Conservation (phyloP, 148 eudicot genomes). For the Vaccinium myrtillus region DNA sequence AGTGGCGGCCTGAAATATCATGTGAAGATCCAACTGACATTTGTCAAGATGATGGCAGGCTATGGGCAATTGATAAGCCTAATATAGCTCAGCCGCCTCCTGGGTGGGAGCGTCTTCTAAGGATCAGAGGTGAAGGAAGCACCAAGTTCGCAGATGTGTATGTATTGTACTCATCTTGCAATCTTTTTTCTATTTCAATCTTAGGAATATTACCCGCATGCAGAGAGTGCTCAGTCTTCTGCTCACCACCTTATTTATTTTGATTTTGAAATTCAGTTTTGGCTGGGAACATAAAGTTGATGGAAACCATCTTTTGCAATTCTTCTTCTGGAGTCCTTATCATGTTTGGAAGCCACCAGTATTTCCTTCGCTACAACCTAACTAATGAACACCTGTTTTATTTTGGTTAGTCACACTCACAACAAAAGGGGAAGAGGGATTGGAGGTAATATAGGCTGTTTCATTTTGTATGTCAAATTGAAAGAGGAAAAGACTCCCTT, state of each 20-base stretch:
- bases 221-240: too few species aligned
- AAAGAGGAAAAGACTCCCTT: too few species aligned
- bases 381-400: too few species aligned
- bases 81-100: constrained; percentile 80
- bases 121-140: constrained; percentile 82
- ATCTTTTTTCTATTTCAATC: too few species aligned
- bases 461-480: too few species aligned
- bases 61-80: constrained; percentile 97
- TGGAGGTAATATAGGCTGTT: too few species aligned
- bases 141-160: constrained; percentile 95
- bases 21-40: constrained; percentile 79
- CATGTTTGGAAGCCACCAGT: too few species aligned
- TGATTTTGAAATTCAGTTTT: not conserved
- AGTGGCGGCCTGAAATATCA: constrained; percentile 68
- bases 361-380: not conserved
- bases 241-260: not conserved
- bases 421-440: too few species aligned
- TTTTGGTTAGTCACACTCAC: too few species aligned
- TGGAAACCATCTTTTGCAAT: not conserved
- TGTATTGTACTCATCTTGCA: constrained; percentile 17
- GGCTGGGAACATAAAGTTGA: not conserved
- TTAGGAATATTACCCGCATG: not conserved
- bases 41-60: constrained; percentile 72
- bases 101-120: constrained; percentile 79
- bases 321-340: not conserved